Percentiles rank a stretch among this genome's conserved stretches.
phyloP scores from a whole-genome alignment of 2,329 filamentous ascomycete species.

The Claviceps pazoutovae region DNA sequence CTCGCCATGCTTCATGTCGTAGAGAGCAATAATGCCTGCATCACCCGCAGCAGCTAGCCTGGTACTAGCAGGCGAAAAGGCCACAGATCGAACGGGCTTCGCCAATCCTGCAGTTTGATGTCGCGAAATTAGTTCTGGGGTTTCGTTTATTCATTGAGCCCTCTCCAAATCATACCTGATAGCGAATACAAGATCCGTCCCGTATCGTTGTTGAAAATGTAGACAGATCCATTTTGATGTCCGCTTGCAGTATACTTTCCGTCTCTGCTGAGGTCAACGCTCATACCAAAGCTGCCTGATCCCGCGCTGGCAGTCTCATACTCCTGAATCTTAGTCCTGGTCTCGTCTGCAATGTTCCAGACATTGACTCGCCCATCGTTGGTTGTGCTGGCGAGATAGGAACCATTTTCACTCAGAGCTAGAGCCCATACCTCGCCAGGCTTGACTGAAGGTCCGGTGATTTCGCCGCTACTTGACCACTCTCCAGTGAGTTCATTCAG shows the following conservation, averaged over 20 bases:
- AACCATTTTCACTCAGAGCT: conserved; percentile 70
- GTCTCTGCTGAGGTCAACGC: conserved; percentile 67
- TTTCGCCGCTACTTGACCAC: conserved; percentile 30
- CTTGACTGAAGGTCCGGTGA: conserved; percentile 32
- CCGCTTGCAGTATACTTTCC: conserved; percentile 81
- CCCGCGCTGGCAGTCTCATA: conserved; percentile 62
- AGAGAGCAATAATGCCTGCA: conserved; percentile 74
- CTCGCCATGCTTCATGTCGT: conserved; percentile 84
- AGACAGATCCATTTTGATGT: conserved; percentile 82
- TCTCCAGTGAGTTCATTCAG: conserved; percentile 41
- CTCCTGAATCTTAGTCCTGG: conserved; percentile 53
- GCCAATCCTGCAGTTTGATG: conserved; percentile 48
- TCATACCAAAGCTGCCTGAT: conserved; percentile 81
- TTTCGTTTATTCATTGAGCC: too few species aligned
- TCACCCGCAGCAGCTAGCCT: conserved; percentile 85
- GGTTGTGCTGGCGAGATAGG: conserved; percentile 73
- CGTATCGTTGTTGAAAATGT: conserved; percentile 89
- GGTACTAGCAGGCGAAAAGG: conserved; percentile 76
- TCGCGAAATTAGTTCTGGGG: not conserved
- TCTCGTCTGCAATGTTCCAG: conserved; percentile 54
- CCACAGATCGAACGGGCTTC: conserved; percentile 70
- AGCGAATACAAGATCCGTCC: conserved; percentile 76
- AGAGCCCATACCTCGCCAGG: conserved; percentile 76
- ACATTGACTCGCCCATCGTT: conserved; percentile 81
- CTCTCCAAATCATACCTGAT: conserved; percentile 39